Base-by-base conservation (phyloP, 495 filamentous ascomycete genomes). In the Tuber magnatum region DNA sequence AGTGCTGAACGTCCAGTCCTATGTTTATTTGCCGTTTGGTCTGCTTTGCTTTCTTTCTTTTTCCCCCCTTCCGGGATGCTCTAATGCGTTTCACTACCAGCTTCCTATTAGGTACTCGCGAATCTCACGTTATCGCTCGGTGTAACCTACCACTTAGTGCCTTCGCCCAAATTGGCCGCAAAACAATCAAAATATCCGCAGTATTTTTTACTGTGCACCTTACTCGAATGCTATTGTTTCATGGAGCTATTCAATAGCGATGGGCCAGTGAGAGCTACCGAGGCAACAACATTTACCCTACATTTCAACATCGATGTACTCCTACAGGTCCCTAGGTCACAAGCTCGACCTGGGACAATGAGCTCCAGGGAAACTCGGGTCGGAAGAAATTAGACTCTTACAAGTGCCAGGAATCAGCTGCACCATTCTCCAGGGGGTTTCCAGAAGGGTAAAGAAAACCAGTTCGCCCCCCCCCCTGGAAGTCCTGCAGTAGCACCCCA, bases 61-160 rank as follows among this genome's bases (percentile, higher is more conserved):
- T 8, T 32, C 18, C 9, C 24, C n/a, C n/a, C n/a, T n/a, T n/a
- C n/a, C n/a, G n/a, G n/a, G n/a, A 9, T 28, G 56, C 14, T 65
- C 28, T 32, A 65, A 35, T 32, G 28, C 56, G 28, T 18, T 65
- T 65, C 28, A 18, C 32, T 28, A 51, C n/a, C 28, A 65, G 56
- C 56, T 65, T 65, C 56, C 56, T 65, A 65, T 65, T 32, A 65
- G 28, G n/a, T 65, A 35, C 56, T 65, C 28, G 56, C n/a, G 12
- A 65, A 65, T 65, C 56, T 65, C 56, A 65, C 56, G 56, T 65
- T 65, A 65, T 65, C 56, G 32, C 56, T 65, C 56, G 56, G 56
- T 65, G 56, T 65, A 65, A 65, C 56, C 28, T 16, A 65, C 12
- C 32, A 16, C 3, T 32, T 35, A 0, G 12, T 61, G 3, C 24